Evolutionary conservation across 2,329 filamentous ascomycete genomes (phyloP), one percentile per base, ranked within the genome.

Genomic region (Dactylellina leptospora): DNA sequence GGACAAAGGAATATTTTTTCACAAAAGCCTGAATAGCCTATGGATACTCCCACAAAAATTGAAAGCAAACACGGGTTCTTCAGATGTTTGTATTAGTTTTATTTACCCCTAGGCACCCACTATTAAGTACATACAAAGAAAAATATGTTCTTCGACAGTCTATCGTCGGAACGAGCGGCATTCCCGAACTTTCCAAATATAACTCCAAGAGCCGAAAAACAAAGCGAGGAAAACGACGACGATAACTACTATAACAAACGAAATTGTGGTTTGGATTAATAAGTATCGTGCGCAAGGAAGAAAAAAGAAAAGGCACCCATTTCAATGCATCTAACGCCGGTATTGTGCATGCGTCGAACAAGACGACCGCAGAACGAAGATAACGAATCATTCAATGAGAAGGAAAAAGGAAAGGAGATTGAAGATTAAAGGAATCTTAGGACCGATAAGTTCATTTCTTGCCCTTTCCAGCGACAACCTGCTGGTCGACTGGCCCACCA

Each of bases 251-350:
- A 45, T 33, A 6, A 47, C 18, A 18, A 38, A 48, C 11, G 10
- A 47, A 63, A 71, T 33, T 20, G 18, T 62, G 30, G 58, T 53
- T 53, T 45, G n/a, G 33, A 48, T 50, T 44, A 60, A 44, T 60
- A 47, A 40, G 36, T 51, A 33, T 62, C 36, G 45, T 61, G 36
- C 36, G 30, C 45, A 42, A 56, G 13, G 27, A 45, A 45, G n/a
- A 1, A 2, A 45, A 45, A 45, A 45, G 11, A 18, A 18, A 45
- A 45, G 16, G 40, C n/a, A 30, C 30, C 51, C 59, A 27, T 18
- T 42, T 16, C 47, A 42, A 55, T 56, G 20, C 11, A 33, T 58
- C 28, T 66, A 66, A 66, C 61, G 61, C 62, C 54, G 45, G 36
- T 38, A n/a, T 11, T 51, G 11, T 42, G 44, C 42, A 54, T 50